These are phyloP conservation scores for Pulveroboletus sp. DNA, from an alignment of 768 basidiomycete species.

Conservation along the genomic window DNA sequence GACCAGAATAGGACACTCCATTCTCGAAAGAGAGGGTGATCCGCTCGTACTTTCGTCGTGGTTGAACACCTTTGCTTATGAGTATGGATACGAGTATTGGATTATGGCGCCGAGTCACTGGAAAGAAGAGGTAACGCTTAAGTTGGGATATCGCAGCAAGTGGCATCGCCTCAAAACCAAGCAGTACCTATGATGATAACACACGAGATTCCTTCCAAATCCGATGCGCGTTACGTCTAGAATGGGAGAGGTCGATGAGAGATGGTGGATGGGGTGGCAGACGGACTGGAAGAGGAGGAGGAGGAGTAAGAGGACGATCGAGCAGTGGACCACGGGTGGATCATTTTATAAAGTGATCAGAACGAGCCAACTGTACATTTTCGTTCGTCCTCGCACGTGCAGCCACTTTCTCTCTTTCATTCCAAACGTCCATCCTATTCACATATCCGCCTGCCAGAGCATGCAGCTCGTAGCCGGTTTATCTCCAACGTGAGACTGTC, in stretches of 20 bases:
- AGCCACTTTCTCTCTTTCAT: not conserved
- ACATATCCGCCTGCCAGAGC: not conserved
- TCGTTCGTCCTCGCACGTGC: slow-evolving; percentile 24
- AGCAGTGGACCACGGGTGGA: slow-evolving; percentile 1
- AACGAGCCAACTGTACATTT: slow-evolving; percentile 25
- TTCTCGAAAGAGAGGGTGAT: not conserved
- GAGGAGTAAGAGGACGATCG: not conserved
- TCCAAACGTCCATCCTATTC: not conserved
- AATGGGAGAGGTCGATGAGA: not conserved
- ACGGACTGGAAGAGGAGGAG: not conserved
- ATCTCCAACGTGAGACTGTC: not conserved
- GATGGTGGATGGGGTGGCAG: not conserved
- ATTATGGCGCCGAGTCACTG: not conserved
- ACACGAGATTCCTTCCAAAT: not conserved
- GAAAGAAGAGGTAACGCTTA: not conserved
- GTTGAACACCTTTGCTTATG: not conserved
- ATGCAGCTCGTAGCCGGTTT: slow-evolving; percentile 1
- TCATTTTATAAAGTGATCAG: slow-evolving; percentile 29
- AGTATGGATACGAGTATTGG: not conserved
- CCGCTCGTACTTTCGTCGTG: not conserved
- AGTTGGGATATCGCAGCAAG: not conserved
- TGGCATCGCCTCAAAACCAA: not conserved
- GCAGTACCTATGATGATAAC: slow-evolving; percentile 1
- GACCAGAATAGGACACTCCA: slow-evolving; percentile 66
- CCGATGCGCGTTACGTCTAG: not conserved